Evolutionary conservation across 2,329 filamentous ascomycete genomes (phyloP).

Genomic region (Huntiella bhutanensis): DNA sequence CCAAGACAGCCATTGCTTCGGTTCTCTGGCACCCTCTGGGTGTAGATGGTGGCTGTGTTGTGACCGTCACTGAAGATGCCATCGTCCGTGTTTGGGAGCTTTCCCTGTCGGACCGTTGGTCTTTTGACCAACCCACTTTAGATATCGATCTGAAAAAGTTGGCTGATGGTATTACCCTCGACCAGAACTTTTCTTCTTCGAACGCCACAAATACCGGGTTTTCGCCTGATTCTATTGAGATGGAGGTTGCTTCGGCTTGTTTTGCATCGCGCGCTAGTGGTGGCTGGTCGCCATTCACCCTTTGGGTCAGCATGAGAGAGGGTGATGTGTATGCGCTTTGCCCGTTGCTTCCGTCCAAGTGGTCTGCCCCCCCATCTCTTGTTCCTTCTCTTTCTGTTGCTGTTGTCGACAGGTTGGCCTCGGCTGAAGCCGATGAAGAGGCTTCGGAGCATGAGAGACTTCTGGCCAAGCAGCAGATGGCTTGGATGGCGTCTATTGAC

Average conservation of each 20-base stretch:
- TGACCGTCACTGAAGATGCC: slow-evolving; percentile 77
- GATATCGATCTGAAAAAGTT: slow-evolving; percentile 80
- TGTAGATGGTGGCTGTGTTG: slow-evolving; percentile 58
- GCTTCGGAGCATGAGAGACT: slow-evolving; percentile 34
- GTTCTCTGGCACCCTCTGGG: slow-evolving; percentile 87
- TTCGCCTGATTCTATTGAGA: slow-evolving; percentile 75
- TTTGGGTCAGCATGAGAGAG: slow-evolving; percentile 90
- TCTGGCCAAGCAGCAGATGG: slow-evolving; percentile 43
- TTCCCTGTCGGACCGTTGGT: slow-evolving; percentile 64
- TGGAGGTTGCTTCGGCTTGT: slow-evolving; percentile 79
- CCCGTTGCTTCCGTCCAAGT: slow-evolving; percentile 70
- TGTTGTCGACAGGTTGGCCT: slow-evolving; percentile 54
- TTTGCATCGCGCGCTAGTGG: slow-evolving; percentile 51
- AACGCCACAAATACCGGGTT: slow-evolving; percentile 62
- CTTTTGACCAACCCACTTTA: slow-evolving; percentile 66
- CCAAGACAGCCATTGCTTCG: slow-evolving; percentile 61
- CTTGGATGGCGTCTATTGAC: slow-evolving; percentile 50
- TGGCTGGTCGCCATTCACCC: slow-evolving; percentile 88
- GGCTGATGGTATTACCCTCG: slow-evolving; percentile 60
- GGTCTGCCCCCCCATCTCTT: slow-evolving; percentile 58
- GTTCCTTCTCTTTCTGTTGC: slow-evolving; percentile 69
- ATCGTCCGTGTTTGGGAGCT: slow-evolving; percentile 83
- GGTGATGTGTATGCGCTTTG: slow-evolving; percentile 89
- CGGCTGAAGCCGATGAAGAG: slow-evolving; percentile 38
- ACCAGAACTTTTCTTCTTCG: slow-evolving; percentile 64